Base-by-base conservation (phyloP, 2,329 filamentous ascomycete genomes). In the Sphaerulina vaccinii region DNA sequence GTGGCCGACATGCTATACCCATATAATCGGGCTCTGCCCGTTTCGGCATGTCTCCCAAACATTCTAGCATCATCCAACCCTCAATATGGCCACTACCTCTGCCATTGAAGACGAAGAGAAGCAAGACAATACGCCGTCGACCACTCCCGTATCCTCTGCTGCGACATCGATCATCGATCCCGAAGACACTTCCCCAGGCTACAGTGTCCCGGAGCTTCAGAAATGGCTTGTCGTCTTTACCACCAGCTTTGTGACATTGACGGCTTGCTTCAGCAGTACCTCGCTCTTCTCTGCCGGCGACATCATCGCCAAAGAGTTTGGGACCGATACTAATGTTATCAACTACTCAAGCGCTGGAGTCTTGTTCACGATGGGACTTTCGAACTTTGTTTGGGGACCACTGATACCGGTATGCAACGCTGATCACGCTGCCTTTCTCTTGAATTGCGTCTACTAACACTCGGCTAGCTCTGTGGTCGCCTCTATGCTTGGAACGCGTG, bases 281-380 rank as follows among this genome's bases (percentile, higher is more conserved):
- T 84, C 85, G 0, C 80, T 90, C 2, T 71, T 90, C 16, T 78
- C 85, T 1, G 87, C 86, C 1, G 82, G 86, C 1, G 85, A 85
- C 3, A 85, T 90, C 63, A 82, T 90, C 5, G 84, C 86, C 1
- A 67, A 66, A 3, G 82, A 82, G 8, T 89, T 81, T 63, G 57
- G 72, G 18, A 87, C 84, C 0, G 84, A 79, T 0, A 82, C 83
- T 3, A 79, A 79, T 10, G 78, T 88, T 42, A 82, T 90, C 63
- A 87, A 88, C 64, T 70, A 86, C 35, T 85, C 81, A 63, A 90
- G 89, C 69, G 86, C 86, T 0, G 71, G 84, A 8, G 87, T 87
- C 56, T 77, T 88, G 71, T 68, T 83, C 2, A 81, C 83, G 54
- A 89, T 90, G 85, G 86, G 84, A 0, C 43, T 87, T 1, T 80